phyloP scores from a whole-genome alignment of 371 early-diverging fungal genomes.

The Mortierella sp. region DNA sequence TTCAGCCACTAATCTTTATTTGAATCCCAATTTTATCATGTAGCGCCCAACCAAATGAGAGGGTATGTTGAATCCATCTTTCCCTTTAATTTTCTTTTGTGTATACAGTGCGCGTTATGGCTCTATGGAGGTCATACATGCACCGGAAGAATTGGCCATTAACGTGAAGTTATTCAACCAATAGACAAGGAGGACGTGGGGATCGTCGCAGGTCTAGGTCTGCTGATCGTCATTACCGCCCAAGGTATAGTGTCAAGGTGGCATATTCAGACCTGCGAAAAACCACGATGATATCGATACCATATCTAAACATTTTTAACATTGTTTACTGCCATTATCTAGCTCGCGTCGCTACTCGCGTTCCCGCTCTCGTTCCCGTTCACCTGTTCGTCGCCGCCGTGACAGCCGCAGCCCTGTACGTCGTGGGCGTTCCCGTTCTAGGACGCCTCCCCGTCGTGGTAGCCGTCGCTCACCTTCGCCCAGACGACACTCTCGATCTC shows the following conservation, averaged over 20 bases:
- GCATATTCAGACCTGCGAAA: background rate
- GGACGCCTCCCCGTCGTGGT: slow-evolving; percentile 40
- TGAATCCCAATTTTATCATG: background rate
- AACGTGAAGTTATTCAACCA: background rate
- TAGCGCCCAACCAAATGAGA: slow-evolving; percentile 46
- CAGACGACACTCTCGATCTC: slow-evolving; percentile 26
- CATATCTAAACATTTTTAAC: background rate
- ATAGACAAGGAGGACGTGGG: slow-evolving; percentile 36
- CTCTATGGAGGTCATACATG: background rate
- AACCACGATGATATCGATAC: background rate
- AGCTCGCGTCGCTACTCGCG: slow-evolving; percentile 47
- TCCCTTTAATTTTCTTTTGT: background rate
- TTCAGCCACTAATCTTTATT: background rate
- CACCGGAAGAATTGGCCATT: background rate
- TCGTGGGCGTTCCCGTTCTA: slow-evolving; percentile 40
- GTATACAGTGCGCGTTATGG: background rate
- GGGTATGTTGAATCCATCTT: slow-evolving; percentile 24
- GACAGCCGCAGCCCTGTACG: slow-evolving; percentile 38
- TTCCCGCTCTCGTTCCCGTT: slow-evolving; percentile 39
- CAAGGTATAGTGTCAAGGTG: slow-evolving; percentile 18
- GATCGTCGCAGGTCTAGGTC: slow-evolving; percentile 43
- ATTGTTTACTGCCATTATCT: background rate
- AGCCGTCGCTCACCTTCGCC: slow-evolving; percentile 42
- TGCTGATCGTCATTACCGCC: slow-evolving; percentile 37
- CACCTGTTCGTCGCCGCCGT: slow-evolving; percentile 32